These are phyloP conservation scores for Cucurbitaria berberidis DNA, from an alignment of 2,329 filamentous ascomycete genomes.

Conservation along the genomic window DNA sequence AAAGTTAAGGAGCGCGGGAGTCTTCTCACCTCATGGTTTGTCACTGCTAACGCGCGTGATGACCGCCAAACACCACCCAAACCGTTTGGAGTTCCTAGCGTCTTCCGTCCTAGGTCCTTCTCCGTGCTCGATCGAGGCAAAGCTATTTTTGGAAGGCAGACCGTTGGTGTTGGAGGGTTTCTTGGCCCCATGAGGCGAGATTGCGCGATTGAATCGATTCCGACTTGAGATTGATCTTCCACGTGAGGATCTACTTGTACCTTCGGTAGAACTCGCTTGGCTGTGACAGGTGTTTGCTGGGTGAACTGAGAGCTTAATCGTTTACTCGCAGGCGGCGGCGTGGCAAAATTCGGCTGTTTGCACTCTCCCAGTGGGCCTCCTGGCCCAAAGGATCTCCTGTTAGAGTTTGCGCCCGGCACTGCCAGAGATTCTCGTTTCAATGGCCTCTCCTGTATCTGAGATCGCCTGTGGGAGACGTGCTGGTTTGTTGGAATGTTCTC, in stretches of 20 bases:
- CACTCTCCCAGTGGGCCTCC: slow-evolving; percentile 12
- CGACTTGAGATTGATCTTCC: background rate
- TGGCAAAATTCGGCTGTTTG: slow-evolving; percentile 23
- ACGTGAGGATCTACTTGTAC: slow-evolving; percentile 7
- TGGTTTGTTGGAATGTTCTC: slow-evolving; percentile 32
- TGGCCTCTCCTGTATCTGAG: slow-evolving; percentile 27
- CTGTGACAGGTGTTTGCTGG: slow-evolving; percentile 29
- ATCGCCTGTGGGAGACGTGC: slow-evolving; percentile 17
- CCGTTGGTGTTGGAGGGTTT: slow-evolving; percentile 20
- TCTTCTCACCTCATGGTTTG: slow-evolving; percentile 43
- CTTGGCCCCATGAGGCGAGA: slow-evolving; percentile 22
- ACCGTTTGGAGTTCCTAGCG: slow-evolving; percentile 26
- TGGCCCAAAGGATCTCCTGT: slow-evolving; percentile 25
- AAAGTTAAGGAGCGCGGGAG: slow-evolving; percentile 39
- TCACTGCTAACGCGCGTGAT: slow-evolving; percentile 24
- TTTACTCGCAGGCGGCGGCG: slow-evolving; percentile 23
- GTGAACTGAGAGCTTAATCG: slow-evolving; percentile 20
- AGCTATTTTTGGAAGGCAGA: slow-evolving; percentile 3
- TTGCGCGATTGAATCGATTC: slow-evolving; percentile 14
- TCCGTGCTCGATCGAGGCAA: slow-evolving; percentile 23
- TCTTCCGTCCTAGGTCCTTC: slow-evolving; percentile 25
- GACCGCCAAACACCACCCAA: slow-evolving; percentile 27
- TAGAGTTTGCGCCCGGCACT: slow-evolving; percentile 12
- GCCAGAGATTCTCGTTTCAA: slow-evolving; percentile 27
- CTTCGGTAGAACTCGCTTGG: slow-evolving; percentile 17